phyloP scores from a whole-genome alignment of 345 rosid species.

The Euclidium syriacum region DNA sequence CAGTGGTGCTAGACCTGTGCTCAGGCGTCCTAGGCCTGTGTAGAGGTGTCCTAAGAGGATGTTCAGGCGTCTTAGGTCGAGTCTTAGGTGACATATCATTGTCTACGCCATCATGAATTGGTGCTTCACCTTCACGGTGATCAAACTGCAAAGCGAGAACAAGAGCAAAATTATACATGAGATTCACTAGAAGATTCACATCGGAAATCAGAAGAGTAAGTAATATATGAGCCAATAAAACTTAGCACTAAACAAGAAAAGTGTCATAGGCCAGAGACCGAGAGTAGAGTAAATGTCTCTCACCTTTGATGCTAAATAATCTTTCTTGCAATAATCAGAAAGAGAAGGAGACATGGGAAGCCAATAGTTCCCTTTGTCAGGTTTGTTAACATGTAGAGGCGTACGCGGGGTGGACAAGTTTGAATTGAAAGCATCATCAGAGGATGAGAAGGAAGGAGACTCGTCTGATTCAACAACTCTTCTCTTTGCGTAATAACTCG shows the following conservation, averaged over 20 bases:
- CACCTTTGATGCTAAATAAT: background rate
- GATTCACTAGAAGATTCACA: too few species aligned
- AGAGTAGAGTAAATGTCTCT: too few species aligned
- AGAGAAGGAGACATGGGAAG: background rate
- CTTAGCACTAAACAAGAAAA: too few species aligned
- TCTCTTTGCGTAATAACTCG: background rate
- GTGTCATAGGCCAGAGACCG: background rate
- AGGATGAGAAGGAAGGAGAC: background rate
- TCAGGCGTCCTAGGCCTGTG: background rate
- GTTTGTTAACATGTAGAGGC: background rate
- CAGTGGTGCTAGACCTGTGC: background rate
- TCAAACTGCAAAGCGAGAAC: background rate
- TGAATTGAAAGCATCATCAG: background rate
- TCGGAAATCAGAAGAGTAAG: too few species aligned
- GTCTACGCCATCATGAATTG: background rate
- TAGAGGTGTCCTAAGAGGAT: too few species aligned
- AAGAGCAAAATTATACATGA: too few species aligned
- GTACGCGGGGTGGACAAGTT: background rate
- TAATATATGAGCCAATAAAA: too few species aligned
- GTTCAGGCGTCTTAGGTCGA: too few species aligned
- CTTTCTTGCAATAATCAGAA: background rate
- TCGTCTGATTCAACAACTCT: background rate
- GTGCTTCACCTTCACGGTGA: background rate
- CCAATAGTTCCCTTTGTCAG: background rate
- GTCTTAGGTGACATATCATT: background rate